A percentile compares a stretch with the other conserved stretches of the same genome.
Conservation (phyloP, 2,329 filamentous ascomycete genomes). For the Ascochyta clinopodiicola region DNA sequence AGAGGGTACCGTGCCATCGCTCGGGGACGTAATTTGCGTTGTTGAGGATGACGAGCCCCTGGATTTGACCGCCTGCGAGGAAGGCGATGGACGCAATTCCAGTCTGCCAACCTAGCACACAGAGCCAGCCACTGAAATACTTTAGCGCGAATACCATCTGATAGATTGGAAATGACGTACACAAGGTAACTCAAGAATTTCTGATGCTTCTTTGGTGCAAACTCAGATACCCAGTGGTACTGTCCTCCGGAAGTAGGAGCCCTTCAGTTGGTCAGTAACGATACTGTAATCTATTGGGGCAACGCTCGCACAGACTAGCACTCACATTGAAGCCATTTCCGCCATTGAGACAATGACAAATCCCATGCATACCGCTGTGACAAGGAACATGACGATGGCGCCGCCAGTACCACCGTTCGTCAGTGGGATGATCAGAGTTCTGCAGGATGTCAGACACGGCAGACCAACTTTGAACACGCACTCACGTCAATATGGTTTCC, state of each 20-base stretch:
- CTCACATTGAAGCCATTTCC: slow-evolving; percentile 39
- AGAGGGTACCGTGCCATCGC: slow-evolving; percentile 58
- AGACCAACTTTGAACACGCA: neutral
- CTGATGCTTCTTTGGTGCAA: slow-evolving; percentile 31
- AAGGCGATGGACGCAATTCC: slow-evolving; percentile 41
- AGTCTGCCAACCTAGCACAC: slow-evolving; percentile 52
- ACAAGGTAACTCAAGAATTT: slow-evolving; percentile 33
- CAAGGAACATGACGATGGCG: slow-evolving; percentile 34
- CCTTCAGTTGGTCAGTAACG: slow-evolving; percentile 12
- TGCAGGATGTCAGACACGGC: slow-evolving; percentile 6
- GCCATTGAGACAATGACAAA: slow-evolving; percentile 34
- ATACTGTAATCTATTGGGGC: too few relatives aligned
- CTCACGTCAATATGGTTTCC: slow-evolving; percentile 31
- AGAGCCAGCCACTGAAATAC: slow-evolving; percentile 48
- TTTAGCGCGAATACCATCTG: slow-evolving; percentile 36
- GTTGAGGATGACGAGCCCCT: slow-evolving; percentile 49
- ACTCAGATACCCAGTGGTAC: slow-evolving; percentile 41
- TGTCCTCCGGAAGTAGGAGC: slow-evolving; percentile 37
- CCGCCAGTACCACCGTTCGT: slow-evolving; percentile 38
- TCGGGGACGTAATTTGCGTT: slow-evolving; percentile 47
- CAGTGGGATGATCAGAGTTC: slow-evolving; percentile 27
- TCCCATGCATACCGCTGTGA: slow-evolving; percentile 28
- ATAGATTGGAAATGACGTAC: neutral
- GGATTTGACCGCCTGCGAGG: slow-evolving; percentile 38
- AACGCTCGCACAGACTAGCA: neutral